phyloP scores from a whole-genome alignment of 139 green algal genomes.

The Tetradesmus obliquus region DNA sequence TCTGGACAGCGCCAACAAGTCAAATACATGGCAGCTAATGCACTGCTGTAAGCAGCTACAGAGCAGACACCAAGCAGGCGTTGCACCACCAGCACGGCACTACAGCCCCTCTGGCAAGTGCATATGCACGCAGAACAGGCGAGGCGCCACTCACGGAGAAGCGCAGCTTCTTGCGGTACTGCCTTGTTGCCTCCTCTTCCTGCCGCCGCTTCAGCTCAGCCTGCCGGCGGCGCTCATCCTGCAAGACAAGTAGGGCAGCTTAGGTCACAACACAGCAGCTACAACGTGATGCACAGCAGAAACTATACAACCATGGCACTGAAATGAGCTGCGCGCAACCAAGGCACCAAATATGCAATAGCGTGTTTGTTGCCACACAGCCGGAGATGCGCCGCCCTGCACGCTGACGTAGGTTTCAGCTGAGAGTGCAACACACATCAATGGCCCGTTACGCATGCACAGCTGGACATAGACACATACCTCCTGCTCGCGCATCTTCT shows the following conservation, averaged over 20 bases:
- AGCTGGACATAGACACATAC: conserved; percentile 15
- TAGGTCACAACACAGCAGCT: not conserved
- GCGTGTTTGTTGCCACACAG: not conserved
- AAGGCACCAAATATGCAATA: not conserved
- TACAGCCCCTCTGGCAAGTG: no score
- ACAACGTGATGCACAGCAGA: not conserved
- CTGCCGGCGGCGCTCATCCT: conserved; percentile 50
- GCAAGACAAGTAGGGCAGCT: not conserved
- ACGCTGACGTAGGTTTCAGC: no score
- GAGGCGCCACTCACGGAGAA: conserved; percentile 42
- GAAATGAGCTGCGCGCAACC: no score
- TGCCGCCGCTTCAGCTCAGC: conserved; percentile 47
- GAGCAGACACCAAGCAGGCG: not conserved
- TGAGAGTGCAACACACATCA: no score
- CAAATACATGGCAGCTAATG: not conserved
- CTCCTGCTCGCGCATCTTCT: conserved; percentile 52
- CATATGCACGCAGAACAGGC: no score
- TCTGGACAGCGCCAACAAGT: not conserved
- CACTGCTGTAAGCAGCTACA: not conserved
- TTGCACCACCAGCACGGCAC: not conserved
- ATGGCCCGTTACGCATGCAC: no score
- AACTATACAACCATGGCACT: no score
- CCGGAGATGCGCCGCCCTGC: no score
- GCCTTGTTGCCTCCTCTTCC: conserved; percentile 51
- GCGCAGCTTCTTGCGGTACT: conserved; percentile 49